Evolutionary conservation across 768 basidiomycete species (phyloP).

Genomic region (Royoungia palumana): DNA sequence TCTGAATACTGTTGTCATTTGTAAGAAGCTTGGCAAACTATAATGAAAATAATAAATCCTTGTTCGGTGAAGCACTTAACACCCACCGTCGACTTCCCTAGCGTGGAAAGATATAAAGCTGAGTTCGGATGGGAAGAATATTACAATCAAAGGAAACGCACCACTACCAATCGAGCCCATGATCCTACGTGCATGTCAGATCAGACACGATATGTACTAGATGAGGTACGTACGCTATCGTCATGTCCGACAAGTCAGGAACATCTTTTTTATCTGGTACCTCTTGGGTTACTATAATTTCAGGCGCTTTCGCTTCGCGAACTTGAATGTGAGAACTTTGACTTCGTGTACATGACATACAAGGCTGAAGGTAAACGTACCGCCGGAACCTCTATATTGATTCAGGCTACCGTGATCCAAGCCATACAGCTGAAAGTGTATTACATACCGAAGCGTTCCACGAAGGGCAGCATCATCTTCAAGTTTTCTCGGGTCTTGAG

Average conservation of each 20-base stretch:
- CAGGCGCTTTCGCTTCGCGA: too few relatives aligned
- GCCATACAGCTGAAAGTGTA: too few relatives aligned
- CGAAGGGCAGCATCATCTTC: too few relatives aligned
- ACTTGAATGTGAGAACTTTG: too few relatives aligned
- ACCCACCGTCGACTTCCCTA: conserved; percentile 11
- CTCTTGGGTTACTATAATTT: too few relatives aligned
- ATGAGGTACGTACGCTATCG: conserved; percentile 3
- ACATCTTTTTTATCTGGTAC: neutral
- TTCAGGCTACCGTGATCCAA: too few relatives aligned
- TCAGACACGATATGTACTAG: neutral
- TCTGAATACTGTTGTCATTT: neutral
- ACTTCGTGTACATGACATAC: too few relatives aligned
- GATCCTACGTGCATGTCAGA: neutral
- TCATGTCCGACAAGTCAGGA: too few relatives aligned
- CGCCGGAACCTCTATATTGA: too few relatives aligned
- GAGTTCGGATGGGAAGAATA: neutral
- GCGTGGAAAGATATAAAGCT: neutral
- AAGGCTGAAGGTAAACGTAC: too few relatives aligned
- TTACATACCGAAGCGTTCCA: too few relatives aligned
- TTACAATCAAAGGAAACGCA: neutral
- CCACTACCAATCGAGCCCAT: conserved; percentile 8
- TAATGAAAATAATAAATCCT: neutral
- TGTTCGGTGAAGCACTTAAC: neutral
- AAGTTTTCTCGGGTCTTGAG: too few relatives aligned
- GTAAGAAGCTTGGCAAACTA: conserved; percentile 7